Evolutionary conservation across 1,139 yeast genomes (phyloP), one percentile per base, ranked within the genome.

Genomic region (Sugiyamaella novakii): DNA sequence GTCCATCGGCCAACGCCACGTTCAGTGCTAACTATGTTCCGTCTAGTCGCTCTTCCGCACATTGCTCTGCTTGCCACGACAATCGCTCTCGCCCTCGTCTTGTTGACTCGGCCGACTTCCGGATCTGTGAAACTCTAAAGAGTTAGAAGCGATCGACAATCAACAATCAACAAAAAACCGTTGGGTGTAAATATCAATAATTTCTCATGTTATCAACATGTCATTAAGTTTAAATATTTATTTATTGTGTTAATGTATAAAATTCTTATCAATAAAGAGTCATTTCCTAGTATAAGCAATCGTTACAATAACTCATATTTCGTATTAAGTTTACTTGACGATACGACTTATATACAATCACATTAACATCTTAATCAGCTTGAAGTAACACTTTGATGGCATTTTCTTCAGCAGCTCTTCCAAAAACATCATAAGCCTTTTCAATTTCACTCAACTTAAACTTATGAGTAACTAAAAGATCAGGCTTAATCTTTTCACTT

Each of bases 341-440:
- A n/a, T n/a, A n/a, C n/a, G n/a, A n/a, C n/a, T 24, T 24, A 24
- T 24, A 24, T 24, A 24, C 10, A 24, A 10, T 24, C 5, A 5
- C 27, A 24, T 24, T 24, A 24, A 10, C 31, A 10, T 28, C 4
- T 14, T 31, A 29, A 36, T 33, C 49, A 6, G 54, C 54, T 30
- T 50, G 48, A 29, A 56, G 43, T 27, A 53, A 43, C 15, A 57
- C 50, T 47, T 77, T 77, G 59, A 77, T 75, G 41, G 78, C 77
- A 47, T 74, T 70, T 54, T 69, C 74, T 44, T 60, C 58, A 5
- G 71, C 65, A 10, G 79, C 77, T 45, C 75, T 65, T 19, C 66
- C 75, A 46, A 81, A 84, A 24, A 75, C 69, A 37, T 81, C 82
- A 57, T 81, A 81, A 14, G 86, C 86, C 57, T 79, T 69, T 57